A percentile compares a stretch with the other conserved stretches of the same genome.
These are phyloP conservation scores for Chrysanthemum lavandulifolium DNA, from an alignment of 129 eudicot species.

Conservation along the genomic window DNA sequence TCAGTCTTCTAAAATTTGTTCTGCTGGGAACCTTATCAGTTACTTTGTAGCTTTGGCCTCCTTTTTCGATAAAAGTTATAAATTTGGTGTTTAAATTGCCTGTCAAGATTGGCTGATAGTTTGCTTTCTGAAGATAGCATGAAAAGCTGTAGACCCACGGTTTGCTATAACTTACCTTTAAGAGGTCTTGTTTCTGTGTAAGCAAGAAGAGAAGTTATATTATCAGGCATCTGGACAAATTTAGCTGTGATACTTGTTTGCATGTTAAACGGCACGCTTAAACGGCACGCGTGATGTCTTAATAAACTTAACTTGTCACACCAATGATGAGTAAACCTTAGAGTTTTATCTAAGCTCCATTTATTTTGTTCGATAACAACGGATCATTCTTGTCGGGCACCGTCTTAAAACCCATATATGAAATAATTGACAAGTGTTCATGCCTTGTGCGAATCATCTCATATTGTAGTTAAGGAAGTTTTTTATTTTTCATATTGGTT, in stretches of 20 bases:
- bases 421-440: neutral
- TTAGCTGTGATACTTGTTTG: neutral
- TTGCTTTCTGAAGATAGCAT: constrained; percentile 16
- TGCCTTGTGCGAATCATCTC: neutral
- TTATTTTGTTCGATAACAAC: no score
- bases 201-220: neutral
- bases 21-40: constrained; percentile 1
- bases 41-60: constrained; percentile 7
- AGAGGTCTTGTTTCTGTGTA: constrained; percentile 2
- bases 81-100: neutral
- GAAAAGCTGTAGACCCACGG: constrained; percentile 11
- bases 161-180: constrained; percentile 10
- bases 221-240: neutral
- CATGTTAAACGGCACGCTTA: constrained; percentile 4
- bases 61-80: neutral
- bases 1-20: neutral
- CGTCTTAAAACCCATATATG: neutral
- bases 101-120: constrained; percentile 15
- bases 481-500: neutral
- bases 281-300: constrained; percentile 3
- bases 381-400: neutral
- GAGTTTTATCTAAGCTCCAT: neutral
- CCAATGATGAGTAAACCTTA: constrained; percentile 9
- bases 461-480: constrained; percentile 8
- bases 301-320: constrained; percentile 2